Evolutionary conservation across 2,329 filamentous ascomycete genomes (phyloP).

Genomic region (Colletotrichum limetticola): DNA sequence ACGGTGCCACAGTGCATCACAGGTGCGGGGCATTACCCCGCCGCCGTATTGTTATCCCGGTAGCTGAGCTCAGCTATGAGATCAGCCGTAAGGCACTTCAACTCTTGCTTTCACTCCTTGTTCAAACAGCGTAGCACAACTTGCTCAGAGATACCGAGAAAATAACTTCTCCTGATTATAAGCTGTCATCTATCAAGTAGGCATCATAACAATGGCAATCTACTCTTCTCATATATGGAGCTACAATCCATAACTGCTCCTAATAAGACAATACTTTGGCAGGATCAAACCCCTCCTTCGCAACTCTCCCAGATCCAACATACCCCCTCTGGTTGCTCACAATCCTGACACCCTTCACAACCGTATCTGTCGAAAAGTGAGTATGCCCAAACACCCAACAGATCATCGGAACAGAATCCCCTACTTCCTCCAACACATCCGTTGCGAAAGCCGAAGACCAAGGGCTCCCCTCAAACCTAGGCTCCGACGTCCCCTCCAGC

Average conservation of each 20-base stretch:
- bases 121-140: neutral
- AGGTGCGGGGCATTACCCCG: constrained; percentile 34
- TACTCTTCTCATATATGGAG: too few relatives aligned
- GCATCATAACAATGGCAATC: neutral
- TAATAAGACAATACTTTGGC: neutral
- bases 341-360: constrained; percentile 46
- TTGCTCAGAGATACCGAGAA: too few relatives aligned
- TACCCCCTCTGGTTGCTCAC: constrained; percentile 59
- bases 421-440: constrained; percentile 49
- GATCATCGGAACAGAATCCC: constrained; percentile 46
- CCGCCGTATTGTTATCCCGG: neutral
- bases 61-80: constrained; percentile 15
- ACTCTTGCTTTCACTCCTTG: neutral
- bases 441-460: constrained; percentile 64
- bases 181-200: neutral
- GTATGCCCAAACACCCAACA: constrained; percentile 62
- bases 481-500: constrained; percentile 58
- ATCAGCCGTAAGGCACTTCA: neutral
- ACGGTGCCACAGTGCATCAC: constrained; percentile 27
- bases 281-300: constrained; percentile 13
- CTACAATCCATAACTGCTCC: too few relatives aligned
- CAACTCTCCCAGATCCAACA: constrained; percentile 35
- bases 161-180: neutral
- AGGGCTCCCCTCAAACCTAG: constrained; percentile 57
- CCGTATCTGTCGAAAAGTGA: constrained; percentile 53